Evolutionary conservation across 2,329 filamentous ascomycete species (phyloP), one percentile per base, ranked within the genome.

Genomic region (Thermothelomyces thermophilus): DNA sequence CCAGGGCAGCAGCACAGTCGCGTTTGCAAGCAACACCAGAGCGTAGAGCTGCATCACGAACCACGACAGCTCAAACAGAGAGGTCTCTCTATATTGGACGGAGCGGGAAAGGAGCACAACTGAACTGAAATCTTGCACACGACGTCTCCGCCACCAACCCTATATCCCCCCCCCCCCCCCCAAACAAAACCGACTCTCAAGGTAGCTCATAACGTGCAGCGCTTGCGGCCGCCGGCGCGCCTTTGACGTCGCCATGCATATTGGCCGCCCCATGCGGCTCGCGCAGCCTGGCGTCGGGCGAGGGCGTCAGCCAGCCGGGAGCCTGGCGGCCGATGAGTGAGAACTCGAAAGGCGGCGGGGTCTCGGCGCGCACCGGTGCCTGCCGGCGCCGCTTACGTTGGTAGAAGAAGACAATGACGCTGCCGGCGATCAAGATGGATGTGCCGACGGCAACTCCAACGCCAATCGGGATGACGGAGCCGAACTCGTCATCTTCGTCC

Each of bases 261-360:
- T 24, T 28, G n/a, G n/a, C 24, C 14, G n/a, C 2, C n/a, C 24
- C 24, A 14, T 13, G 34, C 34, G 24, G 24, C 39, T 6, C 31
- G 3, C 22, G 26, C 43, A 22, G 6, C 24, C 42, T 49, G 5
- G 19, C 30, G 11, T 34, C 41, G 10, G 42, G 41, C 14, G 41
- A 16, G 5, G 34, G 26, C 6, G 24, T 31, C 42, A 40, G 34
- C 45, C 50, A 42, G n/a, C 26, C 44, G 1, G 40, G 40, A 4
- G 17, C 30, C 11, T 40, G 51, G 13, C 33, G 8, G 43, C 39
- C 37, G 24, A 50, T 37, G 11, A 16, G 17, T 6, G 42, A 26
- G n/a, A 50, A 48, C 33, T 53, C 53, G 10, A 53, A 47, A 13
- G 52, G 51, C 6, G 58, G 56, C 5, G 58, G 56, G 1, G 47